Evolutionary conservation across 2,329 filamentous ascomycete species (phyloP).

Genomic region (Trichoderma gracile): DNA sequence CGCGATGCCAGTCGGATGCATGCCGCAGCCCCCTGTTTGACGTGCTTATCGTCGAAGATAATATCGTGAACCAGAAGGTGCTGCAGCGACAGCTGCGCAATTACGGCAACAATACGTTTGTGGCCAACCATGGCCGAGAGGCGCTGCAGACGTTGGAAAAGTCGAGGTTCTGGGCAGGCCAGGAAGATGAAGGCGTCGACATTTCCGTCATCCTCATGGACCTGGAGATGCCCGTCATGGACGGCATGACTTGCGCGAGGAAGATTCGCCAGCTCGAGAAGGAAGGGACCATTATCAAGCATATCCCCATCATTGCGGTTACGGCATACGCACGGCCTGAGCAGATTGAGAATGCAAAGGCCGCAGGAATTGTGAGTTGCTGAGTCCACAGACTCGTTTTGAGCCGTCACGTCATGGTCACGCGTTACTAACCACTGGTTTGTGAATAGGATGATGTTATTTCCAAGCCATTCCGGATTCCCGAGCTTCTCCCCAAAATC

Average conservation of each 20-base stretch:
- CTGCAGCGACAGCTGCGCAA: constrained; percentile 62
- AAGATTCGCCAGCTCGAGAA: constrained; percentile 68
- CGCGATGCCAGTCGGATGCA: constrained; percentile 21
- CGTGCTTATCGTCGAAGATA: constrained; percentile 68
- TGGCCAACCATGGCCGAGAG: constrained; percentile 66
- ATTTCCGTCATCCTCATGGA: constrained; percentile 76
- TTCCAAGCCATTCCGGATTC: constrained; percentile 76
- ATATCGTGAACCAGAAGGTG: constrained; percentile 66
- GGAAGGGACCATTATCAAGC: constrained; percentile 59
- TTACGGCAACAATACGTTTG: constrained; percentile 59
- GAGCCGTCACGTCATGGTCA: neutral
- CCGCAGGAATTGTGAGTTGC: constrained; percentile 68
- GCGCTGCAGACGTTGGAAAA: constrained; percentile 58
- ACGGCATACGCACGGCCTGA: constrained; percentile 76
- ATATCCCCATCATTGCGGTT: constrained; percentile 80
- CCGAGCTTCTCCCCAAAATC: constrained; percentile 69
- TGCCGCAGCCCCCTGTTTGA: constrained; percentile 45
- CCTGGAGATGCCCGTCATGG: constrained; percentile 82
- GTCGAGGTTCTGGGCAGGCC: constrained; percentile 57
- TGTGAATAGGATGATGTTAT: constrained; percentile 67
- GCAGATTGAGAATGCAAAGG: constrained; percentile 70
- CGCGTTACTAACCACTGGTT: neutral
- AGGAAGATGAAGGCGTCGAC: constrained; percentile 50
- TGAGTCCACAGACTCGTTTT: neutral
- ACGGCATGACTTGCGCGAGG: constrained; percentile 71